Base-by-base conservation (phyloP, 768 basidiomycete species). In the Phanerodontia chrysosporium region DNA sequence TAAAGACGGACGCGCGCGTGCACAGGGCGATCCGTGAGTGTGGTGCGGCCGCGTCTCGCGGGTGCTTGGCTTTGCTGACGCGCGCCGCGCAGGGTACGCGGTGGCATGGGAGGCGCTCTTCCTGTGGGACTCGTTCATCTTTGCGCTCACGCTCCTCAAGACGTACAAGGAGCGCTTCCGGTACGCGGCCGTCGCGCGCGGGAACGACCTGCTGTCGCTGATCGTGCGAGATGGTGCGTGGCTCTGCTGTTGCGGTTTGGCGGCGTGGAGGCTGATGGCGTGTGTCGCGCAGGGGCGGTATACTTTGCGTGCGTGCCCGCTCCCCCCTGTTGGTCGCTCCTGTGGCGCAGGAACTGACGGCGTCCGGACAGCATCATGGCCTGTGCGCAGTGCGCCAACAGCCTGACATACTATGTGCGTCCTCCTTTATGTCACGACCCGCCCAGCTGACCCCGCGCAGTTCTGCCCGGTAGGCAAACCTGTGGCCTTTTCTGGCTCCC, bases 281-380 rank as follows among this genome's bases (percentile, higher is more conserved):
- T n/a, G n/a, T n/a, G n/a, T n/a, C 46, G 21, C 29, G 21, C 58
- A 83, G 83, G 83, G 55, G 78, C 80, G 1, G 66, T 84, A 24
- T 85, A 83, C 64, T 84, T 81, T 62, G 80, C 75, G 83, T 84
- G 60, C 70, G 81, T 62, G n/a, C 58, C n/a, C n/a, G n/a, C n/a
- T n/a, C n/a, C n/a, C n/a, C n/a, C n/a, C 52, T 9, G 2, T 49
- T 35, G 25, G 16, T 24, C 51, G 16, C 28, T 35, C 35, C 32
- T 32, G 21, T 53, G 45, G n/a, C 8, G 39, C 39, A 42, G 39
- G 8, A 42, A 44, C 6, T 35, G 56, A 42, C 49, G 42, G 30
- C 18, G 16, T 48, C 24, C 18, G 28, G 22, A 22, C 18, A 84
- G 83, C 7, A 73, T 80, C 44, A 83, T 84, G 80, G 80, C 75